Conservation (phyloP, 768 basidiomycete species). For the Tulasnella sp. region DNA sequence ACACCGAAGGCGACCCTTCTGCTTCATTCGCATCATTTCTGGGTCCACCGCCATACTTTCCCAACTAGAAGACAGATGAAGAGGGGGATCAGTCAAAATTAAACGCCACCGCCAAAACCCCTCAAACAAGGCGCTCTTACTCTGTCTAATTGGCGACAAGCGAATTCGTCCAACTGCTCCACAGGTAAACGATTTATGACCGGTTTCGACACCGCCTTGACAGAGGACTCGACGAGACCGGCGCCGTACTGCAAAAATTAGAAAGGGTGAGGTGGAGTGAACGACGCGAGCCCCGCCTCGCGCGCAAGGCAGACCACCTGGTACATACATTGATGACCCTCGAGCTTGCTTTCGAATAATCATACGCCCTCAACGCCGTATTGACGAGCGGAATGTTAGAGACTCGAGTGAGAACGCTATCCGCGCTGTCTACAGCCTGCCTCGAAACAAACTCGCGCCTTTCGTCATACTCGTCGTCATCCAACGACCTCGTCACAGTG, state of each 20-base stretch:
- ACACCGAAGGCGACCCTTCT: background rate
- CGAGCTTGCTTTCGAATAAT: conserved; percentile 73
- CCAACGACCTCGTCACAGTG: background rate
- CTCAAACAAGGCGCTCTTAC: conserved; percentile 32
- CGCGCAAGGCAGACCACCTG: background rate
- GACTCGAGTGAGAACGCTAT: conserved; percentile 41
- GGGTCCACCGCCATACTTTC: conserved; percentile 2
- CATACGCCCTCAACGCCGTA: conserved; percentile 61
- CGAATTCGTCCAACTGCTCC: conserved; percentile 64
- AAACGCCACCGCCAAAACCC: background rate
- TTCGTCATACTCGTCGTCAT: conserved; percentile 17
- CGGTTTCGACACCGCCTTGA: conserved; percentile 68
- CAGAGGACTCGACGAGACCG: conserved; percentile 75
- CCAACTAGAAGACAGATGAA: conserved; percentile 1
- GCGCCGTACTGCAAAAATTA: conserved; percentile 69
- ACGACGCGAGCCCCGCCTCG: conserved; percentile 5
- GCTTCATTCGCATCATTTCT: background rate
- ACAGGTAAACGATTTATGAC: conserved; percentile 72
- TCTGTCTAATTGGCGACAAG: conserved; percentile 75
- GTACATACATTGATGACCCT: conserved; percentile 66
- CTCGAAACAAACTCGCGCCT: background rate
- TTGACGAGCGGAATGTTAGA: conserved; percentile 61
- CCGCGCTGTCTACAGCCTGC: background rate
- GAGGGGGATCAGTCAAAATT: background rate
- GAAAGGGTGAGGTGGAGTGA: background rate